Evolutionary conservation across 148 eudicot species (phyloP), one percentile per base, ranked within the genome.

Genomic region (Vaccinium macrocarpon): DNA sequence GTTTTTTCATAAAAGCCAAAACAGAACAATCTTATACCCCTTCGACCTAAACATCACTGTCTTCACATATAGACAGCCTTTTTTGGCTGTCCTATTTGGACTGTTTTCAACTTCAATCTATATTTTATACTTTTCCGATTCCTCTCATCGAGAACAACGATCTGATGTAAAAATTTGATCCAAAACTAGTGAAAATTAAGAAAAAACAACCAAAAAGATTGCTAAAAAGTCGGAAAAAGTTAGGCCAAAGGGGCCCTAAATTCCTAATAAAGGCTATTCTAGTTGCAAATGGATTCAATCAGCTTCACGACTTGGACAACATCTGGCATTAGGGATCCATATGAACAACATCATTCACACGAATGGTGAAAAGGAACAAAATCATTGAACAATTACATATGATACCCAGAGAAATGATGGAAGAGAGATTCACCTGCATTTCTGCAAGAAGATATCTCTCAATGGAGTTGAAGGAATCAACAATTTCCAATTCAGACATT

Each of bases 401-500:
- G 23, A 61, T 49, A 21, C 23, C 42, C 8, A 1, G 18, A 71
- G 46, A 74, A 46, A 42, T 23, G 73, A 10, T 48, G 25, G 71
- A 72, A 82, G 38, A 73, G 25, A 23, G 15, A 86, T 79, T 90
- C 87, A 90, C 97, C 96, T 92, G 95, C 87, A 92, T 82, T 88
- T 97, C 99, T 73, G 79, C 92, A 48, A 89, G 91, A 88, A 95
- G 98, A 86, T 89, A 92, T 81, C 92, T 93, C 87, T 97, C 99
- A 85, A 93, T 90, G 68, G 96, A 94, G 90, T 95, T 93, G 87
- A 97, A 95, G 77, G 96, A 89, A 87, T 93, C 99, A 50, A 97
- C 92, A 82, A 92, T 88, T 89, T 95, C 97, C 84, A 97, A 49
- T 85, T 97, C 99, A 49, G 97, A 90, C 94, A 94, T 90, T 84